These are phyloP conservation scores for Boletus rubescentipes DNA, from an alignment of 768 basidiomycete genomes.

Conservation along the genomic window DNA sequence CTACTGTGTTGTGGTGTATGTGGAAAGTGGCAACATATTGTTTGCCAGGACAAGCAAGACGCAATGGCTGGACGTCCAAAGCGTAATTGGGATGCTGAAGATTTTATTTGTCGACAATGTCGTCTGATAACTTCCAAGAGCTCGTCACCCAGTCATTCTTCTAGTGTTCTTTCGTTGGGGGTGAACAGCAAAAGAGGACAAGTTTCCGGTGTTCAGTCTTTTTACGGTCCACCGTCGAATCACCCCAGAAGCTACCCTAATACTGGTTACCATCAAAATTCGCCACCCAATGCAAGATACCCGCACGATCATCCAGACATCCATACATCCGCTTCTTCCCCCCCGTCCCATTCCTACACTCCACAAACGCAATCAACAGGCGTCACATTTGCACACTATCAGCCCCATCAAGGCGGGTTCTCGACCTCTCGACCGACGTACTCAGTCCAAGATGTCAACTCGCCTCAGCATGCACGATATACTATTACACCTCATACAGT, in stretches of 20 bases:
- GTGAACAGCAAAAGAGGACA: conserved; percentile 9
- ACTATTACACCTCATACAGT: conserved; percentile 16
- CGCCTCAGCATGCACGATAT: conserved; percentile 19
- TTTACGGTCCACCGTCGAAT: conserved; percentile 14
- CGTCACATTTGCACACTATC: conserved; percentile 39
- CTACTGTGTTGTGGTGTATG: conserved; percentile 84
- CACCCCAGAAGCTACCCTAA: conserved; percentile 20
- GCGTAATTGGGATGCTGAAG: conserved; percentile 84
- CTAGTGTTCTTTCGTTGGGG: conserved; percentile 7
- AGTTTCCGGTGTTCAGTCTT: conserved; percentile 9
- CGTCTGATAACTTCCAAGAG: conserved; percentile 21
- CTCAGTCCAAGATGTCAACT: conserved; percentile 18
- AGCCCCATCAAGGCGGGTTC: conserved; percentile 37
- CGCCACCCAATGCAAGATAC: conserved; percentile 21
- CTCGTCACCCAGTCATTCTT: conserved; percentile 6
- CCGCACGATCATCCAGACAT: conserved; percentile 22
- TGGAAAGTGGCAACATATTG: conserved; percentile 86
- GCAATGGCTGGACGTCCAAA: conserved; percentile 56
- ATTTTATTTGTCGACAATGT: conserved; percentile 75
- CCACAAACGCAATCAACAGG: conserved; percentile 23
- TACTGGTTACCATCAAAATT: conserved; percentile 14
- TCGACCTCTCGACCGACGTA: conserved; percentile 34
- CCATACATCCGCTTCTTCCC: conserved; percentile 14
- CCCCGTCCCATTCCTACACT: conserved; percentile 15
- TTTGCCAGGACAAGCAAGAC: conserved; percentile 79